Evolutionary conservation across 805 yeast genomes (phyloP).

Genomic region (Saccharomycopsis sp.): DNA sequence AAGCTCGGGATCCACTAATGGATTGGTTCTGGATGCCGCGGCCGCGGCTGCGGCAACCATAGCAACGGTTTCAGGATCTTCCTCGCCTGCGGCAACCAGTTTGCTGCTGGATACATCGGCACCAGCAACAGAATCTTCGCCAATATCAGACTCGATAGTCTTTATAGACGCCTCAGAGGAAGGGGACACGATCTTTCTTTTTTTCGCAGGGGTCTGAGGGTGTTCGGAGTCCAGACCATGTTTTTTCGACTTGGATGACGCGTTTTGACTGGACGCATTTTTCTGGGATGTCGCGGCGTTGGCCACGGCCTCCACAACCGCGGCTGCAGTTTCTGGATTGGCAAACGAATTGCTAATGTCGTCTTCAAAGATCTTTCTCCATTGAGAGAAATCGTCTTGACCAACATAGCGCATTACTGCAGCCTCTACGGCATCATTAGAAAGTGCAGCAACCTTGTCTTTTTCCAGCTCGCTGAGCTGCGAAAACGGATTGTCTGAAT

Average conservation of each 20-base stretch:
- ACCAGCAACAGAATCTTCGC: slow-evolving; percentile 15
- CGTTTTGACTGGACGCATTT: not conserved
- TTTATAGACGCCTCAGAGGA: slow-evolving; percentile 17
- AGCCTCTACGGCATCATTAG: slow-evolving; percentile 55
- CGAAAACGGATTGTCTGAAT: not conserved
- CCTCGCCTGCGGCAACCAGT: slow-evolving; percentile 17
- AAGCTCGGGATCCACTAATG: slow-evolving; percentile 53
- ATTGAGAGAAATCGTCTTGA: slow-evolving; percentile 39
- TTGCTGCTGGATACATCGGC: slow-evolving; percentile 17
- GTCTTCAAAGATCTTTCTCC: slow-evolving; percentile 45
- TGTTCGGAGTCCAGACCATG: slow-evolving; percentile 22
- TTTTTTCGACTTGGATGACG: slow-evolving; percentile 11
- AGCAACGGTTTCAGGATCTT: slow-evolving; percentile 22
- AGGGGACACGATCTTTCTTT: slow-evolving; percentile 14
- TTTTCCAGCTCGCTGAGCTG: not conserved
- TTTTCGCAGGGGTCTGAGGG: slow-evolving; percentile 10
- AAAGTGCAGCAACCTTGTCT: not conserved
- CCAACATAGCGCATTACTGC: slow-evolving; percentile 73
- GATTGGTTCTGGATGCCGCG: slow-evolving; percentile 10
- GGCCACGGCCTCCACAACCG: slow-evolving; percentile 7
- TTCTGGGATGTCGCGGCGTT: not conserved
- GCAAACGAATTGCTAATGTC: slow-evolving; percentile 23
- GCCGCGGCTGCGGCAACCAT: slow-evolving; percentile 2
- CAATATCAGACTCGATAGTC: slow-evolving; percentile 21
- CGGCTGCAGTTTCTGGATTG: slow-evolving; percentile 11